Evolutionary conservation across 1,284 basidiomycete species (phyloP).

Genomic region (Ustanciosporium gigantosporum): DNA sequence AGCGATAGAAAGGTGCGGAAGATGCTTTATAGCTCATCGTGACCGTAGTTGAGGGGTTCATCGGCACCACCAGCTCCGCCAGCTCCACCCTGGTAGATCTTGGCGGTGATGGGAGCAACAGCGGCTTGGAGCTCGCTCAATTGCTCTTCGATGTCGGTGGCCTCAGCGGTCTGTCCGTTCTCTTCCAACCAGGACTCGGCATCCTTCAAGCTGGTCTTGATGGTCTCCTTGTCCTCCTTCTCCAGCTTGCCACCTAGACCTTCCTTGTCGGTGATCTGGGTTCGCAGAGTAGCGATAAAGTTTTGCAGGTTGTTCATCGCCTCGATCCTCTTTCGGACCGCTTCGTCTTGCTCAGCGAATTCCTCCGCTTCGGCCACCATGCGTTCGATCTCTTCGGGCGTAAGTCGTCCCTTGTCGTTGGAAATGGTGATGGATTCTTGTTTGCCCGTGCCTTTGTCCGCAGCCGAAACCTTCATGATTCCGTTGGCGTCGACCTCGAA

Average conservation of each 20-base stretch:
- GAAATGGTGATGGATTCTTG: constrained; percentile 58
- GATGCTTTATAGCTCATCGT: constrained; percentile 61
- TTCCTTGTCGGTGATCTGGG: constrained; percentile 59
- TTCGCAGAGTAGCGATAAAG: constrained; percentile 58
- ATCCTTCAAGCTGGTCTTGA: constrained; percentile 59
- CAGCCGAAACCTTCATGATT: constrained; percentile 60
- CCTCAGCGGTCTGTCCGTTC: constrained; percentile 57
- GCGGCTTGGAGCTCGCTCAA: constrained; percentile 58
- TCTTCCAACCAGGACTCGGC: constrained; percentile 60
- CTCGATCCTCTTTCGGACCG: constrained; percentile 57
- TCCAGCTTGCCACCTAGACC: constrained; percentile 61
- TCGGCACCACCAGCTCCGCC: constrained; percentile 37
- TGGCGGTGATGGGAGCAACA: constrained; percentile 59
- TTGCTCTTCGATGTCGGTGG: constrained; percentile 60
- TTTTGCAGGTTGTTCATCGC: constrained; percentile 59
- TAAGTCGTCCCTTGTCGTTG: constrained; percentile 60
- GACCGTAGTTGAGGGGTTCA: constrained; percentile 57
- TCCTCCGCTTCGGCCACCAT: constrained; percentile 61
- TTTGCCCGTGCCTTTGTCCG: constrained; percentile 61
- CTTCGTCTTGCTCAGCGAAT: constrained; percentile 60
- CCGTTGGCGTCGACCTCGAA: constrained; percentile 61
- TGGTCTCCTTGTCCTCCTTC: constrained; percentile 59
- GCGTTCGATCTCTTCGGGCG: constrained; percentile 58
- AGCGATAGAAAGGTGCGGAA: too few species aligned
- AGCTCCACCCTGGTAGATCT: constrained; percentile 54